These are phyloP conservation scores for Rhypophila decipiens DNA, from an alignment of 495 filamentous ascomycete species.

Conservation along the genomic window DNA sequence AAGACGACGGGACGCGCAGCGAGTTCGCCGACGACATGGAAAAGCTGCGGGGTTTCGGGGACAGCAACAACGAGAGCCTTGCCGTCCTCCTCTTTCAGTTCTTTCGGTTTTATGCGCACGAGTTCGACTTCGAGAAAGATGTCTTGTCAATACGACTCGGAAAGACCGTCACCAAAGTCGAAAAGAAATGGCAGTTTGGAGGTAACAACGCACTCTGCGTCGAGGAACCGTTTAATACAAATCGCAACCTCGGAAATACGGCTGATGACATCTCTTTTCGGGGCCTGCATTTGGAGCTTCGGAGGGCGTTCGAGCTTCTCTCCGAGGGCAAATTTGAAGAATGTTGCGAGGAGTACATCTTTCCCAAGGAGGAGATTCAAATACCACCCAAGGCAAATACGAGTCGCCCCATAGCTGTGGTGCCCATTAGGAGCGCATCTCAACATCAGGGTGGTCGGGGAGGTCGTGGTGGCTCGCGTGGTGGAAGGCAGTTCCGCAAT, in stretches of 20 bases:
- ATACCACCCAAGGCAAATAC: too few species aligned
- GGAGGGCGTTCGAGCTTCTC: slow-evolving; percentile 77
- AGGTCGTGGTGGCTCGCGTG: slow-evolving; percentile 52
- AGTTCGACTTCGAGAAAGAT: slow-evolving; percentile 78
- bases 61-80: slow-evolving; percentile 72
- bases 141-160: slow-evolving; percentile 87
- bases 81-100: slow-evolving; percentile 86
- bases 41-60: slow-evolving; percentile 64
- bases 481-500: slow-evolving; percentile 50
- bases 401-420: too few species aligned
- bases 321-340: slow-evolving; percentile 67
- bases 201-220: slow-evolving; percentile 82
- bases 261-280: slow-evolving; percentile 90
- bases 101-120: slow-evolving; percentile 90
- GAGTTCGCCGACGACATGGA: slow-evolving; percentile 83
- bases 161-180: slow-evolving; percentile 71
- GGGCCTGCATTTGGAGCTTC: slow-evolving; percentile 82
- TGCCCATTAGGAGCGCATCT: slow-evolving; percentile 46
- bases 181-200: slow-evolving; percentile 75
- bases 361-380: slow-evolving; percentile 79
- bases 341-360: slow-evolving; percentile 79
- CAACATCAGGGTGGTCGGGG: slow-evolving; percentile 42
- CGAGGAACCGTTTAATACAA: slow-evolving; percentile 91
- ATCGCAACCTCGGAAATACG: slow-evolving; percentile 93
- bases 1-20: slow-evolving; percentile 56